Evolutionary conservation across 768 basidiomycete genomes (phyloP).

Genomic region (Udeniomyces megalosporus): DNA sequence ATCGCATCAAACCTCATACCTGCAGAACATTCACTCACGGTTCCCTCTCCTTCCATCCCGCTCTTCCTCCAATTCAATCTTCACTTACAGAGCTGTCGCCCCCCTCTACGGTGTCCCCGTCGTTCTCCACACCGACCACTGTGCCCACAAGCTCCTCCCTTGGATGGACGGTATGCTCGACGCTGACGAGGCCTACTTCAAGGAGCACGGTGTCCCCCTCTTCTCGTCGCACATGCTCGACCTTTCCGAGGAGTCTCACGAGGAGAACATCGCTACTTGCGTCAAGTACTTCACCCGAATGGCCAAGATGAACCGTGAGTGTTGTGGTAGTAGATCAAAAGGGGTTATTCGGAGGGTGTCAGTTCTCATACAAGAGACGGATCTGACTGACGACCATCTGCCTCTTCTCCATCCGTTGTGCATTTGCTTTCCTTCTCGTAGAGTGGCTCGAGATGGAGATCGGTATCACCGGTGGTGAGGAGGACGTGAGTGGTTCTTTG

Average conservation of each 20-base stretch:
- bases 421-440: background rate
- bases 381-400: no score
- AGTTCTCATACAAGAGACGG: no score
- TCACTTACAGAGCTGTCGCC: constrained; percentile 5
- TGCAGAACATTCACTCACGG: no score
- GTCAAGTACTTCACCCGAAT: constrained; percentile 89
- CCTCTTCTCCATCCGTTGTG: background rate
- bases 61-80: background rate
- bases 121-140: constrained; percentile 95
- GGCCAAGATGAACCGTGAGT: constrained; percentile 54
- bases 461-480: constrained; percentile 98
- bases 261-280: constrained; percentile 86
- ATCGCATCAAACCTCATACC: no score
- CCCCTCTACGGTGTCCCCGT: constrained; percentile 43
- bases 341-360: no score
- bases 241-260: constrained; percentile 64
- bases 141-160: constrained; percentile 88
- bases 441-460: constrained; percentile 99
- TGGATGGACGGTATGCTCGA: constrained; percentile 99
- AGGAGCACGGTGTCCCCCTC: constrained; percentile 53
- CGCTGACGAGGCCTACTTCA: constrained; percentile 85
- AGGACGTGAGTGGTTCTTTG: constrained; percentile 50
- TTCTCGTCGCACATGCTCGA: constrained; percentile 89
- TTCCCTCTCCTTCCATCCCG: background rate
- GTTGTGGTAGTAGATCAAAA: no score